A percentile compares a stretch with the other conserved stretches of the same genome.
Evolutionary conservation across 1,284 basidiomycete genomes (phyloP).

Genomic region (Bjerkandera adusta): DNA sequence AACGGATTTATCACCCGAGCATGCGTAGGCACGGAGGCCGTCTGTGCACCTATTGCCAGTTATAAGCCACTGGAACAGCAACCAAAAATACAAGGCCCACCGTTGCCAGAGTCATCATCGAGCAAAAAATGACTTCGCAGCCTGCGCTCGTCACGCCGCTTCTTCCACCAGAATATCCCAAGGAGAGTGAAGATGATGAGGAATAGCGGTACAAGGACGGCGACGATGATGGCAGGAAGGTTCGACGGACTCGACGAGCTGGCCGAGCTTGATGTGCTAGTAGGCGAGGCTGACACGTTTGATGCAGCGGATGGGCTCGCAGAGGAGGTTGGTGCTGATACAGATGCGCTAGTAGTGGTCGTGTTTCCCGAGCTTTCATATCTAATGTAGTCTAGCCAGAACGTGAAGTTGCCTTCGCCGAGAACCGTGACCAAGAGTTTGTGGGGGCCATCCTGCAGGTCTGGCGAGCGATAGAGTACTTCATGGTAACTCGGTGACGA

Average conservation of each 20-base stretch:
- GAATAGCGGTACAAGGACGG: background rate
- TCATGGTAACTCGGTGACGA: background rate
- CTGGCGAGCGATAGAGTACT: background rate
- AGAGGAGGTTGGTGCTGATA: background rate
- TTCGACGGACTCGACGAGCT: background rate
- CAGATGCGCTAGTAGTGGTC: background rate
- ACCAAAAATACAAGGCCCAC: too few species aligned
- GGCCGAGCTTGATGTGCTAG: background rate
- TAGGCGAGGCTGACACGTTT: too few species aligned
- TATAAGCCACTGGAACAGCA: background rate
- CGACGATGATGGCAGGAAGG: background rate
- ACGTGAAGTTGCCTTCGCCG: background rate
- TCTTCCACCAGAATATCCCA: background rate
- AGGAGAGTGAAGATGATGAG: background rate
- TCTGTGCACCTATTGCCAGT: too few species aligned
- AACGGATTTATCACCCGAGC: background rate
- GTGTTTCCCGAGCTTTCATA: background rate
- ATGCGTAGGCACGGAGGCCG: background rate
- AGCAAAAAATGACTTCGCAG: background rate
- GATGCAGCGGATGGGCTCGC: background rate
- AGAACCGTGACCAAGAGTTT: background rate
- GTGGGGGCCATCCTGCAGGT: background rate
- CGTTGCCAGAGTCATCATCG: background rate
- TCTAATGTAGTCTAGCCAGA: background rate
- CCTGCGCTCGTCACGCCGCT: background rate